Percentiles rank a stretch among this genome's conserved stretches.
Evolutionary conservation across 805 yeast species (phyloP).

Genomic region (Hanseniaspora taiwanica): DNA sequence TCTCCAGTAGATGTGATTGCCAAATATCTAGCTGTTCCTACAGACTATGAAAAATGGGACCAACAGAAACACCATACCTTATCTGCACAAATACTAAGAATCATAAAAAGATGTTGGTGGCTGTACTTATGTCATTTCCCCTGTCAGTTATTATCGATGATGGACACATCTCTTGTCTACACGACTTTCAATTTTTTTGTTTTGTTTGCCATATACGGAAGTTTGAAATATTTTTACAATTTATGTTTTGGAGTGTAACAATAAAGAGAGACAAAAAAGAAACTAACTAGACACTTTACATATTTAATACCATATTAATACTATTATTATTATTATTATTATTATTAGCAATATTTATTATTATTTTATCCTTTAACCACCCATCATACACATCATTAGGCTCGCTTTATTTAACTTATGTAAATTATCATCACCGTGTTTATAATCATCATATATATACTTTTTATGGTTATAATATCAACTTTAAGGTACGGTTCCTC

Average conservation of each 20-base stretch:
- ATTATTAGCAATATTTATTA: no score
- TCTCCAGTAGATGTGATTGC: conserved; percentile 1
- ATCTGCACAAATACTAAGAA: conserved; percentile 1
- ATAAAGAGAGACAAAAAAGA: no score
- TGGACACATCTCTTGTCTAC: conserved; percentile 4
- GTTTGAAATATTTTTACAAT: conserved; percentile 1
- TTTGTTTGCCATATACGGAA: conserved; percentile 2
- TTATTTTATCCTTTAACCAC: no score
- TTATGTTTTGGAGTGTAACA: conserved; percentile 1
- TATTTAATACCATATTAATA: no score
- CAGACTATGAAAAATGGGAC: conserved; percentile 2
- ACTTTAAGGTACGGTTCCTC: no score
- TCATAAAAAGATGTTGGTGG: conserved; percentile 2
- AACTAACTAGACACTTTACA: no score
- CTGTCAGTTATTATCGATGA: conserved; percentile 5
- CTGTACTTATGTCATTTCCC: conserved; percentile 6
- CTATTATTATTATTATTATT: no score
- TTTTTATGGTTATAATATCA: no score
- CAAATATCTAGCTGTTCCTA: conserved; percentile 4
- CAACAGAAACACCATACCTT: background rate
- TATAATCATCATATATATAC: no score
- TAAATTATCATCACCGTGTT: no score
- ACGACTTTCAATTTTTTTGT: conserved; percentile 2
- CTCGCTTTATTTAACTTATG: no score
- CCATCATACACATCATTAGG: no score